Evolutionary conservation across 257 asterid genomes (phyloP).

Genomic region (Nicotiana noctiflora): DNA sequence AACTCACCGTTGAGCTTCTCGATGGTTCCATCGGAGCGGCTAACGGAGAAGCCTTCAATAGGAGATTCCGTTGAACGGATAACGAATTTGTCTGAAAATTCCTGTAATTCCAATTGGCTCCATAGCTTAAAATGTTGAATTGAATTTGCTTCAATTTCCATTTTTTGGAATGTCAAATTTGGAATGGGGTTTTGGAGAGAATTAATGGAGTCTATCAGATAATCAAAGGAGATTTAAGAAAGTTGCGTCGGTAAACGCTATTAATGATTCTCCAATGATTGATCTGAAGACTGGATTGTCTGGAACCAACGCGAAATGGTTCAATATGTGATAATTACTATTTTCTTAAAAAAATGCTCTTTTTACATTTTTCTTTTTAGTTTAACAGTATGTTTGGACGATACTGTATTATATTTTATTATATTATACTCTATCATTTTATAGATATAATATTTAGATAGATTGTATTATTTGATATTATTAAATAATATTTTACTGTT

Average conservation of each 20-base stretch:
- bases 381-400: too few species aligned
- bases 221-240: neutral
- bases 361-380: neutral
- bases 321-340: neutral
- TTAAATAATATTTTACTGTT: too few species aligned
- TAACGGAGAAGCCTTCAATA: slow-evolving; percentile 69
- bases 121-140: slow-evolving; percentile 52
- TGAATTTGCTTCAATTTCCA: slow-evolving; percentile 41
- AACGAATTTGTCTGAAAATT: slow-evolving; percentile 51
- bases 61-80: slow-evolving; percentile 60
- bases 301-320: neutral
- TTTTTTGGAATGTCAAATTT: slow-evolving; percentile 5
- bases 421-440: too few species aligned
- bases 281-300: neutral
- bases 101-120: slow-evolving; percentile 67
- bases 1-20: slow-evolving; percentile 43
- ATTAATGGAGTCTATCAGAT: neutral
- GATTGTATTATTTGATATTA: too few species aligned
- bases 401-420: too few species aligned
- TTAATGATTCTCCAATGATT: neutral
- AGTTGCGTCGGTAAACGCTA: neutral
- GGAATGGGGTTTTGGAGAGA: neutral
- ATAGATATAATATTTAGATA: too few species aligned
- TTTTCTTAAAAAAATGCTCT: neutral
- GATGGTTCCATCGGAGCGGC: slow-evolving; percentile 60